Conservation (phyloP, 1,284 basidiomycete species). For the Rhodofomes roseus region DNA sequence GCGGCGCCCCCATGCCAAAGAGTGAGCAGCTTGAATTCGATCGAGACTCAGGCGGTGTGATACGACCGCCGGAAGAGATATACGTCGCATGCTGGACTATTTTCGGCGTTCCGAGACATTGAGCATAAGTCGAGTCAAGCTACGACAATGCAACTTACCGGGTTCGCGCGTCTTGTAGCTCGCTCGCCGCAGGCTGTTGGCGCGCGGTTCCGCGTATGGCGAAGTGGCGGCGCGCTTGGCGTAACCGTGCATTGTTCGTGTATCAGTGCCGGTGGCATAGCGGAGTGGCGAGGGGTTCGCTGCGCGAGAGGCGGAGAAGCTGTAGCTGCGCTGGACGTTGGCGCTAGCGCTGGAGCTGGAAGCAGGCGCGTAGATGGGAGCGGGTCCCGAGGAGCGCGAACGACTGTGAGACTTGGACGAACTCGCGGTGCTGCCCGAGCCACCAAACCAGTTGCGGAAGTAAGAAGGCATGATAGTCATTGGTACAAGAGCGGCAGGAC, state of each 20-base stretch:
- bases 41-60: constrained; percentile 37
- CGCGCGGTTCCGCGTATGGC: constrained; percentile 20
- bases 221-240: constrained; percentile 20
- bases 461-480: constrained; percentile 31
- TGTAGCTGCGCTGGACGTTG: constrained; percentile 27
- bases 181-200: constrained; percentile 23
- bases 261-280: constrained; percentile 28
- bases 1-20: constrained; percentile 26
- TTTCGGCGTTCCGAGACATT: constrained; percentile 8
- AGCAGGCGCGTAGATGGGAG: constrained; percentile 21
- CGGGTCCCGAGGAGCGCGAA: constrained; percentile 23
- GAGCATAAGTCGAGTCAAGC: constrained; percentile 1
- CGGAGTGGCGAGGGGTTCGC: constrained; percentile 34
- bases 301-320: constrained; percentile 26
- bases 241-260: constrained; percentile 27
- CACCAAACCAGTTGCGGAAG: constrained; percentile 36
- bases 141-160: constrained; percentile 18
- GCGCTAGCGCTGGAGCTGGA: constrained; percentile 18
- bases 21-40: constrained; percentile 45
- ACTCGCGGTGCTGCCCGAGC: constrained; percentile 18
- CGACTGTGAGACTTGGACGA: constrained; percentile 24
- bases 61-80: constrained; percentile 24
- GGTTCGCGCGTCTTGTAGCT: constrained; percentile 23
- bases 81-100: constrained; percentile 17
- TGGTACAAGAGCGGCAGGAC: background rate